Conservation (phyloP, 2,329 filamentous ascomycete species). For the Aureobasidium melanogenum region DNA sequence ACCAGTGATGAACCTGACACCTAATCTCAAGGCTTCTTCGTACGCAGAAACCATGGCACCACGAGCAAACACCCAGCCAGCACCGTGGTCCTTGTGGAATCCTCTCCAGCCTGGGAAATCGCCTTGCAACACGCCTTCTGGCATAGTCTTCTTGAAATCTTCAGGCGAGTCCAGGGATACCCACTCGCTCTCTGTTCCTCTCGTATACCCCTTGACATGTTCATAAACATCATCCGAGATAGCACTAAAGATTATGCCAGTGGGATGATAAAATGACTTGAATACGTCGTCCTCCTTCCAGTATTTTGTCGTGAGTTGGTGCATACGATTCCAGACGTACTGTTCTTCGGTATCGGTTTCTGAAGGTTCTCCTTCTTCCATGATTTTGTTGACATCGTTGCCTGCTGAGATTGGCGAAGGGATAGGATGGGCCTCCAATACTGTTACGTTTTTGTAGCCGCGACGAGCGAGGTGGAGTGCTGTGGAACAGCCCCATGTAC, state of each 20-base stretch:
- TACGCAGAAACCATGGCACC: slow-evolving; percentile 40
- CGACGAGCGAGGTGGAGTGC: slow-evolving; percentile 43
- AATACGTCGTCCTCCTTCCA: slow-evolving; percentile 38
- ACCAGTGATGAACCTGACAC: slow-evolving; percentile 41
- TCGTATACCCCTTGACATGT: slow-evolving; percentile 28
- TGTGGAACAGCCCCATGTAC: slow-evolving; percentile 45
- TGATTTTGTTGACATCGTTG: slow-evolving; percentile 45
- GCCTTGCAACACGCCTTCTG: slow-evolving; percentile 42
- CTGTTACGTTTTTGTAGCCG: slow-evolving; percentile 41
- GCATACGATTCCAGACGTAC: slow-evolving; percentile 26
- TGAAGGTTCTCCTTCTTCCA: slow-evolving; percentile 29
- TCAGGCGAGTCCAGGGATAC: slow-evolving; percentile 31
- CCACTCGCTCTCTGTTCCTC: slow-evolving; percentile 22
- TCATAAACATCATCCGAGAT: slow-evolving; percentile 31
- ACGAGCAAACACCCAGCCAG: slow-evolving; percentile 47
- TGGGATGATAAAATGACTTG: slow-evolving; percentile 37
- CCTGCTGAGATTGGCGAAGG: slow-evolving; percentile 41
- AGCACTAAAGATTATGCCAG: slow-evolving; percentile 40
- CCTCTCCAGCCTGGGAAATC: slow-evolving; percentile 44
- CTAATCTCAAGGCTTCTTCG: slow-evolving; percentile 36
- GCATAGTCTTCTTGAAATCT: slow-evolving; percentile 44
- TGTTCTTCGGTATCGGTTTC: slow-evolving; percentile 23
- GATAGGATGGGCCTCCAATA: slow-evolving; percentile 39
- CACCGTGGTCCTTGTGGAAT: slow-evolving; percentile 35
- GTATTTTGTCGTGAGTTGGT: slow-evolving; percentile 30